Evolutionary conservation across 495 filamentous ascomycete genomes (phyloP).

Genomic region (Penicillium robsamsonii): DNA sequence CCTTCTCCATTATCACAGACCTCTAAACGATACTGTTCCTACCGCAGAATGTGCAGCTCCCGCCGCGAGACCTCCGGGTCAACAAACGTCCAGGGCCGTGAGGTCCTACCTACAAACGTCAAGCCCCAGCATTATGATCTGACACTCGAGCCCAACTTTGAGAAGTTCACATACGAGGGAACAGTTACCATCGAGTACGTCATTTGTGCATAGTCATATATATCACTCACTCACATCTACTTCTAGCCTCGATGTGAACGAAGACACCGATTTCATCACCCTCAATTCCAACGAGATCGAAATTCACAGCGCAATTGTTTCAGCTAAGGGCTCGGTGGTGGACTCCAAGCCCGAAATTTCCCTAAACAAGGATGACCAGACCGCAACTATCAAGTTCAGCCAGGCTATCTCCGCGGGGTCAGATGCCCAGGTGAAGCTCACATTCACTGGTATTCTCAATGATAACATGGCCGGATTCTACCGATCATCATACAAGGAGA

Average conservation of each 20-base stretch:
- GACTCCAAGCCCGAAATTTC: slow-evolving; percentile 52
- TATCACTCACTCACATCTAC: slow-evolving; percentile 8
- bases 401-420: slow-evolving; percentile 56
- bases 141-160: slow-evolving; percentile 65
- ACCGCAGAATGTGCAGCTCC: slow-evolving; percentile 51
- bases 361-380: slow-evolving; percentile 58
- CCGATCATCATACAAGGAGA: slow-evolving; percentile 60
- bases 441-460: slow-evolving; percentile 61
- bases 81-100: slow-evolving; percentile 56
- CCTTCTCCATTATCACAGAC: slow-evolving; percentile 35
- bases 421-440: slow-evolving; percentile 58
- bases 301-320: slow-evolving; percentile 71
- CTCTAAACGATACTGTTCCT: slow-evolving; percentile 48
- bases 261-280: slow-evolving; percentile 81
- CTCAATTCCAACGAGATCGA: slow-evolving; percentile 86
- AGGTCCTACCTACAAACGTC: slow-evolving; percentile 66
- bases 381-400: slow-evolving; percentile 58
- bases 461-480: slow-evolving; percentile 71
- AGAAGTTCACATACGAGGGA: slow-evolving; percentile 62
- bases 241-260: slow-evolving; percentile 69
- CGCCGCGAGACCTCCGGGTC: slow-evolving; percentile 45
- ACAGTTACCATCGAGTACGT: slow-evolving; percentile 62
- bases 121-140: slow-evolving; percentile 66
- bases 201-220: neutral
- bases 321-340: slow-evolving; percentile 44